Base-by-base conservation (phyloP, 139 green algal genomes). In the Coelastrella sp. region DNA sequence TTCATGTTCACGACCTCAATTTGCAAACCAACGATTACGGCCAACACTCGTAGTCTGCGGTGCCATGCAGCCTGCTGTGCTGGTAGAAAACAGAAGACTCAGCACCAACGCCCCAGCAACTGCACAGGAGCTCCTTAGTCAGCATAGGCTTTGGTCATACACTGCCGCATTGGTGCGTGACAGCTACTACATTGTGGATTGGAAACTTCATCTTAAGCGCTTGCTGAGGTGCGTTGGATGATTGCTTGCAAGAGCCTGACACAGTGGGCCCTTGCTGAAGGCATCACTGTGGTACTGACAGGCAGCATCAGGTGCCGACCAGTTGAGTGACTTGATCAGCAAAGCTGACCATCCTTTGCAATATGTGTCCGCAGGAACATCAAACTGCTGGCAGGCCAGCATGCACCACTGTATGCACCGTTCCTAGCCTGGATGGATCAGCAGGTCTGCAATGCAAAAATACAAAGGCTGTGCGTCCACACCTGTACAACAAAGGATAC, bases 161-260 rank as follows among this genome's bases (percentile, higher is more conserved):
- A 91, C 87, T n/a, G 87, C 87, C 22, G 87, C 87, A 14, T 35
- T 91, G n/a, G 63, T 74, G 6, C n/a, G 35, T 66, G 10, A 85
- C 11, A 58, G 61, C 1, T 81, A 58, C 7, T 11, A 63, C 12
- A 27, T 91, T 11, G 78, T 91, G 3, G 87, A 91, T 14, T 91
- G 87, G 87, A 0, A 73, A 12, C 87, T 91, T 27, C 87, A 91
- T 24, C 27, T 81, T 8, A 6, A 85, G 17, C 87, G 87, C 14
- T n/a, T 91, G 68, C 68, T 76, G 17, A 76, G 68, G 68, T 76
- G 24, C 63, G 63, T 15, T 49, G 35, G 35, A 49, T 49, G 35
- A 49, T 3, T 49, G 35, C 35, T 49, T 49, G 35, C 35, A 49
- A 49, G 35, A 49, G 35, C 35, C 35, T 49, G 35, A 49, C 35